A percentile compares a stretch with the other conserved stretches of the same genome.
phyloP scores from a whole-genome alignment of 805 yeast genomes.

The Saccharomycopsis schoenii region DNA sequence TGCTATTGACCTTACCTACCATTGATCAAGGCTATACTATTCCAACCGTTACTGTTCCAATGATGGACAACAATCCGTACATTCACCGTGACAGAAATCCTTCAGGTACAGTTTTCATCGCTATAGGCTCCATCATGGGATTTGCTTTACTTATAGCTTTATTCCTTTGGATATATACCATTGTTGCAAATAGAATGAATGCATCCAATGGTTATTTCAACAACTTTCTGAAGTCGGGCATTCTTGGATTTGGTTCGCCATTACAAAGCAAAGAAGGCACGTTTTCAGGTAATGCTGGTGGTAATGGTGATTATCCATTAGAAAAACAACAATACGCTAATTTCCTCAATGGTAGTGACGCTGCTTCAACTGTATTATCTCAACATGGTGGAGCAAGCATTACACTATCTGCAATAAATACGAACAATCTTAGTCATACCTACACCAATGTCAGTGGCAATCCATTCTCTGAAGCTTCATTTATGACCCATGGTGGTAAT shows the following conservation, averaged over 20 bases:
- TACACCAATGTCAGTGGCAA: neutral
- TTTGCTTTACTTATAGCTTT: slow-evolving; percentile 31
- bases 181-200: slow-evolving; percentile 8
- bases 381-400: neutral
- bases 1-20: neutral
- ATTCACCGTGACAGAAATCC: slow-evolving; percentile 43
- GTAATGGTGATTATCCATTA: neutral
- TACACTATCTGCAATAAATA: neutral
- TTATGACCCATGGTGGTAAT: neutral
- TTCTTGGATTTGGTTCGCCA: neutral
- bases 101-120: slow-evolving; percentile 75
- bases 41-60: slow-evolving; percentile 40
- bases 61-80: slow-evolving; percentile 54
- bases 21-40: neutral
- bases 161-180: slow-evolving; percentile 6
- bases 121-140: slow-evolving; percentile 63
- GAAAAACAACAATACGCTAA: neutral
- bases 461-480: neutral
- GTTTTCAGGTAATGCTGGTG: neutral
- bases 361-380: neutral
- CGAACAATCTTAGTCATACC: neutral
- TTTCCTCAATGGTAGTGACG: neutral
- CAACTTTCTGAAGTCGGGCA: neutral
- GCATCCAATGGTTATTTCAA: slow-evolving; percentile 13
- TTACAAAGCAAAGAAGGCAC: neutral